Percentiles rank a stretch among this genome's conserved stretches.
Evolutionary conservation across 1,284 basidiomycete species (phyloP).

Genomic region (Microbotryum scabiosae): DNA sequence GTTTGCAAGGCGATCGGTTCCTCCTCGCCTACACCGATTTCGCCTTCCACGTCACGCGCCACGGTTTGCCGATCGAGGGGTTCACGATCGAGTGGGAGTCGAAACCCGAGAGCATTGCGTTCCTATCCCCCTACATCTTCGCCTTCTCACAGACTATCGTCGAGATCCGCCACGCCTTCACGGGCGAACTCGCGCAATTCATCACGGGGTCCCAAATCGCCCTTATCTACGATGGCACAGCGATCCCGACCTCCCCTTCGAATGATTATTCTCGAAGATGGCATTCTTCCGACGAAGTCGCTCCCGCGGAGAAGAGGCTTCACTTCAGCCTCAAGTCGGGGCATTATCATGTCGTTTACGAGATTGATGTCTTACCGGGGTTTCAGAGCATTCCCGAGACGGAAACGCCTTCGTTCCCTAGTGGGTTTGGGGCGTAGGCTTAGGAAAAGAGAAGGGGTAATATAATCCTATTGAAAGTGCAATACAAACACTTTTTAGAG

Average conservation of each 20-base stretch:
- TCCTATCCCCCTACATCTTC: conserved; percentile 72
- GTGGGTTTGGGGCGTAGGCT: too few relatives aligned
- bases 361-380: conserved; percentile 4
- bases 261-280: background rate
- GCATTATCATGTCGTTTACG: conserved; percentile 12
- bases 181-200: conserved; percentile 20
- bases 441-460: too few relatives aligned
- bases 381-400: too few relatives aligned
- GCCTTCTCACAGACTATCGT: conserved; percentile 22
- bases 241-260: background rate
- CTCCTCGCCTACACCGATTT: conserved; percentile 89
- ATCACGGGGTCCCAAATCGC: conserved; percentile 19
- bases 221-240: conserved; percentile 23
- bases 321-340: background rate
- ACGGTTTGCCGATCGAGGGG: conserved; percentile 47
- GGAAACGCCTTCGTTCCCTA: too few relatives aligned
- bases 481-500: too few relatives aligned
- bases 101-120: conserved; percentile 73
- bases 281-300: background rate
- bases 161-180: conserved; percentile 28
- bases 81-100: conserved; percentile 84
- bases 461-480: too few relatives aligned
- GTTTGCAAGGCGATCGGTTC: conserved; percentile 62
- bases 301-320: background rate
- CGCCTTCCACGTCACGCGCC: conserved; percentile 78